Evolutionary conservation across 1,139 yeast genomes (phyloP).

Genomic region (Schizosaccharomyces versatilis): DNA sequence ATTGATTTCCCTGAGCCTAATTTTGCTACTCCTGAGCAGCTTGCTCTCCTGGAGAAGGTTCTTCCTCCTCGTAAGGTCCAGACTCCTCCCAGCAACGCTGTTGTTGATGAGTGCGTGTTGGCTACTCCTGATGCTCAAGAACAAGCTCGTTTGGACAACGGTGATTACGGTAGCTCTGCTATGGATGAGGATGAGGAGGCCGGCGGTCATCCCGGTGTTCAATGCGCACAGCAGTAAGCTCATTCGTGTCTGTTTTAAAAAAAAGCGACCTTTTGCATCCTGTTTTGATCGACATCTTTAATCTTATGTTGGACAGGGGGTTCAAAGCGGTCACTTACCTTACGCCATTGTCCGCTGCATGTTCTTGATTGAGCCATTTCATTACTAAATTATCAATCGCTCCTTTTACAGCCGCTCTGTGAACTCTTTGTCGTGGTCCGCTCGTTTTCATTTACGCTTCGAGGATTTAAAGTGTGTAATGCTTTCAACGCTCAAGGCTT

Average conservation of each 20-base stretch:
- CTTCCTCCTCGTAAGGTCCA: constrained; percentile 22
- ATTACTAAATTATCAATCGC: too few species aligned
- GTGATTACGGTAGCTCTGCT: constrained; percentile 15
- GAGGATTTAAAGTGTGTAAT: too few species aligned
- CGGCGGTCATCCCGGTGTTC: constrained; percentile 43
- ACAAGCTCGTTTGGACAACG: constrained; percentile 22
- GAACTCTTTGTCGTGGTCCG: too few species aligned
- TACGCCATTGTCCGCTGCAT: too few species aligned
- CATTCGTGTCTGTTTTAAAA: neutral
- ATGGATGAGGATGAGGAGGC: constrained; percentile 34
- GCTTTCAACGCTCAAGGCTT: too few species aligned
- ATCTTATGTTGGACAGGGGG: neutral
- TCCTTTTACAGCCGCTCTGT: too few species aligned
- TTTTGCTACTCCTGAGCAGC: constrained; percentile 22
- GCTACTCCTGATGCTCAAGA: constrained; percentile 36
- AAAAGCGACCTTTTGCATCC: neutral
- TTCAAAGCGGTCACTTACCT: neutral
- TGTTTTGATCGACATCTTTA: neutral
- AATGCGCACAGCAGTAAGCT: constrained; percentile 48
- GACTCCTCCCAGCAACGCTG: constrained; percentile 19
- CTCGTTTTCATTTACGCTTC: too few species aligned
- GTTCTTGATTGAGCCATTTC: too few species aligned
- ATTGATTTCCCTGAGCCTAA: constrained; percentile 29
- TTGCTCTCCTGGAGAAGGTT: constrained; percentile 22
- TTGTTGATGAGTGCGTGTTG: constrained; percentile 65